phyloP scores from a whole-genome alignment of 1,284 basidiomycete genomes.

The Pseudozyma tsukubaensis region DNA sequence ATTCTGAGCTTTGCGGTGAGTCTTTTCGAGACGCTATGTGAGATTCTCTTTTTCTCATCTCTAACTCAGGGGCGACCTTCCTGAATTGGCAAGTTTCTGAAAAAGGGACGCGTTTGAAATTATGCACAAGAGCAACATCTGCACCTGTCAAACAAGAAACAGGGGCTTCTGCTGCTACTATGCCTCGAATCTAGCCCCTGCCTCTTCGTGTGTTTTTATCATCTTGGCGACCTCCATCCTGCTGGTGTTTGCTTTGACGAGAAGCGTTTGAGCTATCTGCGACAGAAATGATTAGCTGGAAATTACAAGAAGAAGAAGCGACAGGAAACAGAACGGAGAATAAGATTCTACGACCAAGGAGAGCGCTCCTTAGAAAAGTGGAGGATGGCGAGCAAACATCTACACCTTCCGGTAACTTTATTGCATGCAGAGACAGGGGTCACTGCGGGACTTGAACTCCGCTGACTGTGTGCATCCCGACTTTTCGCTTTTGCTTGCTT shows the following conservation, averaged over 20 bases:
- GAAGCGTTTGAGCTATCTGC: no score
- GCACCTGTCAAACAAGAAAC: slow-evolving; percentile 21
- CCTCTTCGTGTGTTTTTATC: no score
- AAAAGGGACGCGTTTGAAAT: not conserved
- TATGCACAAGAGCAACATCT: not conserved
- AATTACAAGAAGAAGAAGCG: not conserved
- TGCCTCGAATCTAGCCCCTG: no score
- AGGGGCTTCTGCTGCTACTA: not conserved
- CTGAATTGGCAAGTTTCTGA: not conserved
- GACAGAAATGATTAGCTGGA: no score
- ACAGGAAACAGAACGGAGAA: not conserved
- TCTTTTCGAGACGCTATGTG: no score
- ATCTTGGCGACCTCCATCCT: no score
- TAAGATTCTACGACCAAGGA: not conserved
- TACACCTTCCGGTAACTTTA: slow-evolving; percentile 1
- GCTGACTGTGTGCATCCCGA: not conserved
- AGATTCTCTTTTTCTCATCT: no score
- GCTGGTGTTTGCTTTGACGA: no score
- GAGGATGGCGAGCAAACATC: slow-evolving; percentile 10
- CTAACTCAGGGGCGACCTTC: not conserved
- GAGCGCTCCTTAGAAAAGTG: not conserved
- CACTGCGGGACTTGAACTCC: slow-evolving; percentile 6
- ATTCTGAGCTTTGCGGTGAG: no score
- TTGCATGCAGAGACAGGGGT: not conserved
- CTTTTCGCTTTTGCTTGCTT: not conserved